phyloP scores from a whole-genome alignment of 2,329 filamentous ascomycete genomes.

The Diaporthe velutina region DNA sequence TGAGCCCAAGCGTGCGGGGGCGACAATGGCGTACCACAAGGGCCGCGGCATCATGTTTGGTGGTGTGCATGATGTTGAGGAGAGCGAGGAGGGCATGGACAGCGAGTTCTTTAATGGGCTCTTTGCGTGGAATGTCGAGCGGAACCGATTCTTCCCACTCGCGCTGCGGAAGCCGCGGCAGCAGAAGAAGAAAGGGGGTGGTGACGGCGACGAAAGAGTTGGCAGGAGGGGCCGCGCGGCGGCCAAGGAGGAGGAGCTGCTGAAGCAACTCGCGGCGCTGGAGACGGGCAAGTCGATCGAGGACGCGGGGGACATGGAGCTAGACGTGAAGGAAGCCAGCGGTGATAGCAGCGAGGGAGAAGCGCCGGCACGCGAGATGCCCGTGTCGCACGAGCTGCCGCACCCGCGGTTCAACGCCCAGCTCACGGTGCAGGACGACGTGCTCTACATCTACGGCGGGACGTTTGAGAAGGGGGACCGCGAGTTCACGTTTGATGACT shows the following conservation, averaged over 20 bases:
- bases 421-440: conserved; percentile 90
- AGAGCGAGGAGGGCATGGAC: conserved; percentile 94
- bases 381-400: conserved; percentile 84
- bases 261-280: conserved; percentile 87
- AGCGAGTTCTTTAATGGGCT: conserved; percentile 96
- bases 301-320: conserved; percentile 61
- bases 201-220: conserved; percentile 63
- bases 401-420: conserved; percentile 93
- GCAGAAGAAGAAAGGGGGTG: conserved; percentile 66
- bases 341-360: conserved; percentile 58
- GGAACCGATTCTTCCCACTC: conserved; percentile 94
- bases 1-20: conserved; percentile 84
- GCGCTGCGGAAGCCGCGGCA: conserved; percentile 79
- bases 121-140: conserved; percentile 94
- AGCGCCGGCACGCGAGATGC: conserved; percentile 71
- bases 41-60: conserved; percentile 94
- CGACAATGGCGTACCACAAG: conserved; percentile 95
- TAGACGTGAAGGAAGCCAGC: conserved; percentile 62
- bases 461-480: conserved; percentile 96
- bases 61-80: conserved; percentile 92
- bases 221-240: conserved; percentile 80
- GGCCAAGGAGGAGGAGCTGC: conserved; percentile 90
- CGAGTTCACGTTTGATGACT: conserved; percentile 95
- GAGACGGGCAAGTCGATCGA: conserved; percentile 79
- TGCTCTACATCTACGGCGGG: conserved; percentile 93